Base-by-base conservation (phyloP, 257 asterid species). In the Nicotiana attenuata region DNA sequence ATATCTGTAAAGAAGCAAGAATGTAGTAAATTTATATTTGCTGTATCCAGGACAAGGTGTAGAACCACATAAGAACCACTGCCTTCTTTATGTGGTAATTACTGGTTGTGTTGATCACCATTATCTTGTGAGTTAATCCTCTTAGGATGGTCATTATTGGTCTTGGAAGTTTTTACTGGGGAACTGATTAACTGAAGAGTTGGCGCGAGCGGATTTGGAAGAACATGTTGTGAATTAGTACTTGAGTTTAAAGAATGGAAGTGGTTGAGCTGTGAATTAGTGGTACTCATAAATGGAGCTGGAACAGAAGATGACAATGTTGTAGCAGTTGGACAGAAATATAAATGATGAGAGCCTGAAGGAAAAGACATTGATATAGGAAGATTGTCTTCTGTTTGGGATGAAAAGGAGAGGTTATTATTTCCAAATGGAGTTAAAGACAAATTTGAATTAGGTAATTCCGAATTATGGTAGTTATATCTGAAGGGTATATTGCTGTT, bases 361-460 rank as follows among this genome's bases (percentile, higher is more conserved):
- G 89, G 81, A 61, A 82, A 29, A 26, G 81, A 31, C 50, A n/a
- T 81, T 7, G 10, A 38, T 38, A 38, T 38, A 38, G 10, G 10
- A 35, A 35, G 45, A 35, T 35, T 35, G 41, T 38, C 10, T 38
- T 7, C 86, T 16, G 80, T 38, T 86, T 89, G 92, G 52, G 53
- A 52, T 24, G 88, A 60, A 13, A 79, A 77, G 1, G 86, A 10
- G 66, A 5, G 59, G 78, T 69, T 38, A 41, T 87, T 82, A 41
- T 87, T 82, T 33, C 91, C 94, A 77, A 89, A 86, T 66, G 89
- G 94, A 16, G 93, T 88, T 29, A 90, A 78, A 65, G 97, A 87
- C 82, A 90, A 80, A 29, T 81, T 87, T 50, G 92, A 85, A 71
- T 71, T 38, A 81, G 88, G 78, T 52, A 31, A 2, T 31, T 91